These are phyloP conservation scores for Macrophomina pseudophaseolina DNA, from an alignment of 2,329 filamentous ascomycete genomes.

Conservation along the genomic window DNA sequence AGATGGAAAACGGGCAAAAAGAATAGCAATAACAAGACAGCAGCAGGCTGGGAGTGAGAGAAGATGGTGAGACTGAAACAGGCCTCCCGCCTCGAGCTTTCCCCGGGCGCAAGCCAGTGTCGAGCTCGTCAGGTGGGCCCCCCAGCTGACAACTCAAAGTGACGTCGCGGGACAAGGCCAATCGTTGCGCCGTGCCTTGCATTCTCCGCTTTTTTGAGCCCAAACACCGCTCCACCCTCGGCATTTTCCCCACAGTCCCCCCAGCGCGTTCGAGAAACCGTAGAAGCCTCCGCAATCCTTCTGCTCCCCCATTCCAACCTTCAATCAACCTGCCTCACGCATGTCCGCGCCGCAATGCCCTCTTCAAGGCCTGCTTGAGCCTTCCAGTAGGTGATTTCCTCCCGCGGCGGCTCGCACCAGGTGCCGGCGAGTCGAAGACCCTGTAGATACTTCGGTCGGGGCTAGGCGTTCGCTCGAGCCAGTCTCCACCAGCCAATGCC, in stretches of 20 bases:
- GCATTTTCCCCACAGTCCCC: constrained; percentile 12
- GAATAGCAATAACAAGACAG: neutral
- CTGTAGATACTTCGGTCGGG: constrained; percentile 31
- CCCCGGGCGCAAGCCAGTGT: constrained; percentile 19
- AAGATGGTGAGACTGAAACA: constrained; percentile 19
- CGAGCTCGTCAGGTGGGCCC: constrained; percentile 18
- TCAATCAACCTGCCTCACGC: neutral
- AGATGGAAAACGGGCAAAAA: neutral
- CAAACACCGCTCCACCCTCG: constrained; percentile 15
- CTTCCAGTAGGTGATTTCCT: constrained; percentile 10
- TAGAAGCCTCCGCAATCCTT: neutral
- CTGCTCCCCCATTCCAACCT: neutral
- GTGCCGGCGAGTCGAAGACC: constrained; percentile 12
- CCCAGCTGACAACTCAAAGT: constrained; percentile 20
- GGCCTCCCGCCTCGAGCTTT: constrained; percentile 16
- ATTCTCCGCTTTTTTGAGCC: constrained; percentile 28
- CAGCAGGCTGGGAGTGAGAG: neutral
- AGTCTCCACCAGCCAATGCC: constrained; percentile 28
- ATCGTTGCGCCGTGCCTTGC: constrained; percentile 38
- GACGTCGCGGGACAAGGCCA: constrained; percentile 29
- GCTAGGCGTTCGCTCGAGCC: constrained; percentile 37
- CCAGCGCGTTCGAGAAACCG: constrained; percentile 19
- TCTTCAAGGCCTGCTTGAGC: constrained; percentile 1
- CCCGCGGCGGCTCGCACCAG: constrained; percentile 2
- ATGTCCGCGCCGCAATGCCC: constrained; percentile 12